Evolutionary conservation across 2,329 filamentous ascomycete genomes (phyloP), one percentile per base, ranked within the genome.

Genomic region (Macrophomina phaseolina): DNA sequence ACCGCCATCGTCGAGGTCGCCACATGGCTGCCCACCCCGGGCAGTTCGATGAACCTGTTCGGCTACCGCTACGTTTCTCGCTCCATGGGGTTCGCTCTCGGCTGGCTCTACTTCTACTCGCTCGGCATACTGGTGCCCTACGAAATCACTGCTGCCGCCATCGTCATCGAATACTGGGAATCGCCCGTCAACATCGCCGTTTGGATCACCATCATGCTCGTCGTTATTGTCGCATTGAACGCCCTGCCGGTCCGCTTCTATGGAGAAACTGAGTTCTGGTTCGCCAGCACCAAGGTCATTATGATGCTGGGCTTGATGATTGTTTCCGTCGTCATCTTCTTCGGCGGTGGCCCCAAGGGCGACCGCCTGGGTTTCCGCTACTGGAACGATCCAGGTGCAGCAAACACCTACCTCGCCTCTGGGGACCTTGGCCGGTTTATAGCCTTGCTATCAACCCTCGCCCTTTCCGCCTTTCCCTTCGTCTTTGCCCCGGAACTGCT

Each of bases 1-100:
- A 83, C 83, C 56, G 81, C 79, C 58, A 81, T 83, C 65, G 75
- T 76, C 75, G 76, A 78, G 74, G 86, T 90, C 80, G 86, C 87
- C 28, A 83, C 87, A 38, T 89, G 87, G 80, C 82, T 90, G 62
- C 86, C 87, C 3, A 76, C 88, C 69, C 80, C 86, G 34, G 83
- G 84, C 71, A 80, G 46, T 67, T 81, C 84, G 67, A 84, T 86
- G 81, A 79, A 82, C 67, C 73, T 83, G 72, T 84, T 85, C 75
- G 77, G 77, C 67, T 76, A 78, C 34, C 80, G 81, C 45, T 83
- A 82, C 69, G 78, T 83, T 18, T 80, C 81, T 28, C 75, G 76
- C 23, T 77, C 75, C 42, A 70, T 84, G 42, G 81, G 81, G 1
- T 83, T 84, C 66, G 77, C 81, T 8, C 75, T 83, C 69, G 82